These are phyloP conservation scores for Lactarius trivialis DNA, from an alignment of 768 basidiomycete genomes.

Conservation along the genomic window DNA sequence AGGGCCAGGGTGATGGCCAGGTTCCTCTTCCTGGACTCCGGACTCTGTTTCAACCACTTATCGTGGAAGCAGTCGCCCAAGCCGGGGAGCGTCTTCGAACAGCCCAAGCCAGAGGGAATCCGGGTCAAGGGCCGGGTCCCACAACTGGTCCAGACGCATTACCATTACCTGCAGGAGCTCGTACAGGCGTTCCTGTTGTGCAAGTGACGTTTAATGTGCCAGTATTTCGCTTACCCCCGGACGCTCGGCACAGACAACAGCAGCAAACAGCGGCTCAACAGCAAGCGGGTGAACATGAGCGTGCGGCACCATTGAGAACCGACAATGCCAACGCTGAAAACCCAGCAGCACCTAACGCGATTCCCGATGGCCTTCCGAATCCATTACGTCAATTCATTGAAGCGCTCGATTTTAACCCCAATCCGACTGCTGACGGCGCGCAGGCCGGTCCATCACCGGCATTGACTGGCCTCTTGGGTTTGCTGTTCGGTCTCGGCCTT, in stretches of 20 bases:
- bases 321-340: neutral
- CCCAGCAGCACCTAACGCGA: conserved; percentile 7
- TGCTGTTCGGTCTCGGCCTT: conserved; percentile 18
- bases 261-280: conserved; percentile 1
- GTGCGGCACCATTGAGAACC: neutral
- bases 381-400: conserved; percentile 11
- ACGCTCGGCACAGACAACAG: conserved; percentile 1
- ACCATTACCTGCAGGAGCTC: neutral
- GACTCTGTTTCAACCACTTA: conserved; percentile 18
- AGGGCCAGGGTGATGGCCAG: conserved; percentile 18
- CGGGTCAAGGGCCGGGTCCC: conserved; percentile 6
- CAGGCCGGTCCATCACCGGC: conserved; percentile 13
- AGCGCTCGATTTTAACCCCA: conserved; percentile 6
- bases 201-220: conserved; percentile 17
- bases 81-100: conserved; percentile 14
- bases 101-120: conserved; percentile 4
- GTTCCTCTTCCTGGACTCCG: conserved; percentile 19
- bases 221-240: conserved; percentile 13
- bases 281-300: neutral
- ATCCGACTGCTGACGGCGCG: neutral
- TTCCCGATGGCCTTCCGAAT: neutral
- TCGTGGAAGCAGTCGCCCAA: conserved; percentile 16
- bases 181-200: conserved; percentile 6
- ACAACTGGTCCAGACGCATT: neutral
- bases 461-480: conserved; percentile 13